Percentiles rank a stretch among this genome's conserved stretches.
Evolutionary conservation across 805 yeast species (phyloP).

Genomic region (Tetrapisispora taiwanensis): DNA sequence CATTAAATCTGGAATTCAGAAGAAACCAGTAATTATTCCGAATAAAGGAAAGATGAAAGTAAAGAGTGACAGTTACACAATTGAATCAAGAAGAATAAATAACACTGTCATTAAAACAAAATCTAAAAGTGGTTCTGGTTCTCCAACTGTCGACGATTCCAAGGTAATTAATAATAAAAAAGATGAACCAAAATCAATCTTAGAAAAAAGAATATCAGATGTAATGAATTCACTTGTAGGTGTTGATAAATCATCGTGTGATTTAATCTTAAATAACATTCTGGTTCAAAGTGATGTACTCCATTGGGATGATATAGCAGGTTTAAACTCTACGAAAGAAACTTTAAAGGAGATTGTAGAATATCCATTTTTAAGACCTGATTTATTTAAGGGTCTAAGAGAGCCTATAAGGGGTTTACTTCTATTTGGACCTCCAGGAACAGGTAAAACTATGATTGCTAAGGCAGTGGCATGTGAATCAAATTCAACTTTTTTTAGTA

Average conservation of each 20-base stretch:
- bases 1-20: constrained; percentile 10
- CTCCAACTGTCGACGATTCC: too few relatives aligned
- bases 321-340: constrained; percentile 76
- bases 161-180: neutral
- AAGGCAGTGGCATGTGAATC: constrained; percentile 96
- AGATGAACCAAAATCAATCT: neutral
- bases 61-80: neutral
- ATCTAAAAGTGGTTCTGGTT: neutral
- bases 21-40: neutral
- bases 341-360: constrained; percentile 93
- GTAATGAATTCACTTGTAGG: constrained; percentile 36
- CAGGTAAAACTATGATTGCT: constrained; percentile 97
- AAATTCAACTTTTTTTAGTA: constrained; percentile 84
- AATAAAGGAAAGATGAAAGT: neutral
- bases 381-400: constrained; percentile 78
- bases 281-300: constrained; percentile 88
- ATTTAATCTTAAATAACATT: constrained; percentile 80
- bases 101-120: neutral
- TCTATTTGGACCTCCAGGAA: constrained; percentile 95
- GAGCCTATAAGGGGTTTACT: constrained; percentile 97
- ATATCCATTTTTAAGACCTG: constrained; percentile 91
- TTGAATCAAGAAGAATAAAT: neutral
- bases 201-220: neutral
- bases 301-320: constrained; percentile 94
- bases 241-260: constrained; percentile 69